Evolutionary conservation across 768 basidiomycete genomes (phyloP).

Genomic region (Hortiboletus campestris): DNA sequence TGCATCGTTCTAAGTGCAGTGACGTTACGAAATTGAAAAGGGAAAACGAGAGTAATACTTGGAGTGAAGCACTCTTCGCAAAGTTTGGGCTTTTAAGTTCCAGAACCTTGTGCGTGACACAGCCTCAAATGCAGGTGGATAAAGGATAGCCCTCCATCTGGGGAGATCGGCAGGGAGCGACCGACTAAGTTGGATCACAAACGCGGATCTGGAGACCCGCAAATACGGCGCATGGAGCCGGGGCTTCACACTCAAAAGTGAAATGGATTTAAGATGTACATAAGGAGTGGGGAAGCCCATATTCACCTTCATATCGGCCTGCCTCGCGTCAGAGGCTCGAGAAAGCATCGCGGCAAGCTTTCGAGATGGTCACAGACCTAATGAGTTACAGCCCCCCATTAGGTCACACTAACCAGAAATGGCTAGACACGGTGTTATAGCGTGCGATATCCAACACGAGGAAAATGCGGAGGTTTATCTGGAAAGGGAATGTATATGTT

Average conservation of each 20-base stretch:
- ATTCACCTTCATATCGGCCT: not conserved
- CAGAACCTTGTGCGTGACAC: not conserved
- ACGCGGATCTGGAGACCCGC: not conserved
- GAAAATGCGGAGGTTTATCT: not conserved
- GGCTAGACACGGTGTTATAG: not conserved
- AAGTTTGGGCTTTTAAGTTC: conserved; percentile 9
- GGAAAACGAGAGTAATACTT: not conserved
- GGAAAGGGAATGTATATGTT: not conserved
- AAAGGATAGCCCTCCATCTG: not conserved
- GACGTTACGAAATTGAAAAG: not conserved
- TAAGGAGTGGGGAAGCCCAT: not conserved
- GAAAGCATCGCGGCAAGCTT: not conserved
- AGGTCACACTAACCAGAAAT: not conserved
- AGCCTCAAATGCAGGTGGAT: conserved; percentile 2
- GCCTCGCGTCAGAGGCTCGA: not conserved
- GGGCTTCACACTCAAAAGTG: not conserved
- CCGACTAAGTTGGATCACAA: not conserved
- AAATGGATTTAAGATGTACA: not conserved
- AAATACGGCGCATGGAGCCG: not conserved
- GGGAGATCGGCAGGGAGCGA: not conserved
- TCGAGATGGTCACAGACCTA: not conserved
- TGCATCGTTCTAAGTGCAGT: conserved; percentile 8
- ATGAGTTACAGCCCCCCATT: not conserved
- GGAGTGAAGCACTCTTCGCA: not conserved
- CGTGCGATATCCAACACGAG: not conserved